Base-by-base conservation (phyloP, 2,329 filamentous ascomycete genomes). In the Scedosporium minutisporum region DNA sequence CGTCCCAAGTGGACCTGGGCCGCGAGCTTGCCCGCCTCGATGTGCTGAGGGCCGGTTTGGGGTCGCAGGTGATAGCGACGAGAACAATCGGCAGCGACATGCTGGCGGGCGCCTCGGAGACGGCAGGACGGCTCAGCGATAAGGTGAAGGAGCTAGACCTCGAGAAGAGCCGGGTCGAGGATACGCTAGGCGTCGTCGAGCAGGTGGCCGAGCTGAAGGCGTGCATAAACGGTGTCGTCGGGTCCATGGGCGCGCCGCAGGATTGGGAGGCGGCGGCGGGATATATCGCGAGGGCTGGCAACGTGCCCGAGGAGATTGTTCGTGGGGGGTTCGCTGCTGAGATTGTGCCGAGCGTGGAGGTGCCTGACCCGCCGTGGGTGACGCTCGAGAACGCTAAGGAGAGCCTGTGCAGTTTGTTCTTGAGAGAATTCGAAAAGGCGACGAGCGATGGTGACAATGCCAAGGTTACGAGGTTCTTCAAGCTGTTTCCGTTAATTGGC, bases 251-350 rank as follows among this genome's bases (percentile, higher is more conserved):
- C 41, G 93, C 93, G 4, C 91, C 95, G 51, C 95, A 99, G 75
- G 95, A 99, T 77, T 99, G 95, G 95, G 95, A 99, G 75, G 95
- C 91, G 3, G 95, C 95, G 3, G 95, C 95, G 1, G 89, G 84
- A 57, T 97, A 97, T 74, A 82, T 99, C 64, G 86, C 89, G 66
- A 85, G 93, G 55, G 93, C 95, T 6, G 87, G 87, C 64, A 87
- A 89, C 67, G 87, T 99, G 12, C 93, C 93, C 0, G 82, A 87
- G 60, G 81, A 88, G 1, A 93, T 99, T 60, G 82, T 93, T 60
- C 83, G 89, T 67, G 91, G 95, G 27, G 84, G 86, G 16, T 99
- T 99, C 72, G 93, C 95, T 0, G 89, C 93, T 42, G 86, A 91
- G 66, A 93, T 96, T 71, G 95, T 99, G 7, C 95, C 95, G 0